phyloP scores from a whole-genome alignment of 768 basidiomycete genomes.

The Mycena sanguinolenta region DNA sequence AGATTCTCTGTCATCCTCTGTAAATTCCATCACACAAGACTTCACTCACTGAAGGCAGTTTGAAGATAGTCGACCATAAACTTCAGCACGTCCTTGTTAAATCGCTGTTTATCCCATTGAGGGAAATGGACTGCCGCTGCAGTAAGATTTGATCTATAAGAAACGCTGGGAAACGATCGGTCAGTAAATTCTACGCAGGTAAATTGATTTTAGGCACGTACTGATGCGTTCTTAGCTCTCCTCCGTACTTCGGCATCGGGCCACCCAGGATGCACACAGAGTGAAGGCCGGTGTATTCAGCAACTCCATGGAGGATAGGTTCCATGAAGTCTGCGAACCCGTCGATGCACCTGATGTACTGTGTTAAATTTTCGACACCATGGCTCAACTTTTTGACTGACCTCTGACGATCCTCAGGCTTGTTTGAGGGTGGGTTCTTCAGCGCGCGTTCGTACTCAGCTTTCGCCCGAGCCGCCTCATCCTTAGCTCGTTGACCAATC shows the following conservation, averaged over 20 bases:
- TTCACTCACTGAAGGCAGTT: constrained; percentile 22
- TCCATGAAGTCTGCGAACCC: background rate
- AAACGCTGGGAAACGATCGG: background rate
- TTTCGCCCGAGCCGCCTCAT: background rate
- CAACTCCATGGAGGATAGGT: constrained; percentile 19
- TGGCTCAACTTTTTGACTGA: no score
- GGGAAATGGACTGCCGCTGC: background rate
- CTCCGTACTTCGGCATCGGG: constrained; percentile 13
- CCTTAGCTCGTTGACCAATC: background rate
- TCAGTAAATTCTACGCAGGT: background rate
- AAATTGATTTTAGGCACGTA: no score
- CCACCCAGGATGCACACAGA: constrained; percentile 9
- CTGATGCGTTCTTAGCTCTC: constrained; percentile 13
- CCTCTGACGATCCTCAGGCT: constrained; percentile 4
- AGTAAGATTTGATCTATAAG: background rate
- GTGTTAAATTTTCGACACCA: no score
- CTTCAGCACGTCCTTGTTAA: background rate
- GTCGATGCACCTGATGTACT: constrained; percentile 18
- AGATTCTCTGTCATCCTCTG: no score
- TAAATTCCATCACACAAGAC: no score
- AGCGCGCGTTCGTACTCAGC: background rate
- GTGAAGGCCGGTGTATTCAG: constrained; percentile 13
- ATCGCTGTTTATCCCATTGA: constrained; percentile 13
- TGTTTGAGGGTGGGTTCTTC: background rate
- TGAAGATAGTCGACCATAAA: constrained; percentile 10